Conservation (phyloP, 139 green algal genomes). For the Limnomonas spitsbergensis region DNA sequence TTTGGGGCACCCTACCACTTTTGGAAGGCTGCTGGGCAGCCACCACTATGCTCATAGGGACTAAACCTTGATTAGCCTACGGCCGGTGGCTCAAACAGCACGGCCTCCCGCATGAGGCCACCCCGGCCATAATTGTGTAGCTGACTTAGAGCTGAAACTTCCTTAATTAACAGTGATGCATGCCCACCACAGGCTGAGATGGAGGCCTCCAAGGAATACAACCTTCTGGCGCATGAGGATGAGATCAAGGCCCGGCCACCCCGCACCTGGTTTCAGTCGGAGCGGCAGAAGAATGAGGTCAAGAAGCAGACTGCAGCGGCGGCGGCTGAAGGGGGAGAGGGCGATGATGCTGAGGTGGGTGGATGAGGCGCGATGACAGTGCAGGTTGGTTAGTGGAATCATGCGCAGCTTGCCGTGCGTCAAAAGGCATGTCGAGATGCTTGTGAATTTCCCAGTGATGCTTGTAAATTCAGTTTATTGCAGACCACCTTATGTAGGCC, state of each 20-base stretch:
- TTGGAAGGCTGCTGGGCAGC: no score
- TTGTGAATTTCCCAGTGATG: no score
- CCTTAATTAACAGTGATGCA: no score
- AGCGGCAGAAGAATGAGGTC: constrained; percentile 46
- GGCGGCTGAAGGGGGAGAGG: constrained; percentile 23
- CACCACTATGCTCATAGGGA: no score
- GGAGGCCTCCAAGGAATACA: constrained; percentile 80
- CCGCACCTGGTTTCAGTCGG: constrained; percentile 89
- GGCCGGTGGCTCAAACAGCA: no score
- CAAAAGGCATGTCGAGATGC: not conserved
- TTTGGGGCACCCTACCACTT: no score
- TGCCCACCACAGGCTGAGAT: constrained; percentile 91
- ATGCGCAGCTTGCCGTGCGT: not conserved
- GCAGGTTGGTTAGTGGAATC: not conserved
- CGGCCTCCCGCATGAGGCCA: no score
- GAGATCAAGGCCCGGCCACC: constrained; percentile 86
- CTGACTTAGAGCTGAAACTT: no score
- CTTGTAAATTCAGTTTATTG: no score
- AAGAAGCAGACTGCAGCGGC: not conserved
- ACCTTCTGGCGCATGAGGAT: constrained; percentile 89
- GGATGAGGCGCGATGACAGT: constrained; percentile 16
- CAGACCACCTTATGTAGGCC: no score
- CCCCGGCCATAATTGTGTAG: no score
- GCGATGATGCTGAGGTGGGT: constrained; percentile 8
- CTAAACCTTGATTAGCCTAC: no score